Evolutionary conservation across 148 eudicot genomes (phyloP).

Genomic region (Fagopyrum homotropicum): DNA sequence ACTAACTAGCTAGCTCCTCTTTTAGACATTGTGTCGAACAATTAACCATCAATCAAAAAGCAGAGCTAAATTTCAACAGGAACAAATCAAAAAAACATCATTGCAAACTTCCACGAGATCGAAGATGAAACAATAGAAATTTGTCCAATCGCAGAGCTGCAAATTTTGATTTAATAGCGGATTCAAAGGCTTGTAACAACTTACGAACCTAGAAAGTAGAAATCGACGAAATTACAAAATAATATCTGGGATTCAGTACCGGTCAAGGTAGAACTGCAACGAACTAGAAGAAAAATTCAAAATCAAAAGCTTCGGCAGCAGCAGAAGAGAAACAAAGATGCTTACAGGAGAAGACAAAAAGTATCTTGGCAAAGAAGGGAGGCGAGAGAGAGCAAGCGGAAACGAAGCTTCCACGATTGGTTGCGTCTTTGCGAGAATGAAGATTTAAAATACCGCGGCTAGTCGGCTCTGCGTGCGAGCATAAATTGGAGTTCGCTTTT

Average conservation of each 20-base stretch:
- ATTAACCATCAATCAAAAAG: not conserved
- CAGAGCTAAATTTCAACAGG: not conserved
- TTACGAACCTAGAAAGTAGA: not conserved
- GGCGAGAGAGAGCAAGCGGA: not conserved
- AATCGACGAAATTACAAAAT: not conserved
- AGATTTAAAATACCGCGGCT: not conserved
- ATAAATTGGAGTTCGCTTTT: not conserved
- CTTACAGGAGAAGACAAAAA: not conserved
- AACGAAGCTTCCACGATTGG: not conserved
- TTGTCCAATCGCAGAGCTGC: not conserved
- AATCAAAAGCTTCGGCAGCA: not conserved
- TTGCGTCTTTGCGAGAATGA: not conserved
- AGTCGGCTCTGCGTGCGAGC: not conserved
- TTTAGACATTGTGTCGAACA: not conserved
- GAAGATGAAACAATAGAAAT: not conserved
- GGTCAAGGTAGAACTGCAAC: not conserved
- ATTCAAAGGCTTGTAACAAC: not conserved
- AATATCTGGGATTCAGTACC: not conserved
- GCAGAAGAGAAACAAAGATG: not conserved
- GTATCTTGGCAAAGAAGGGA: conserved; percentile 7
- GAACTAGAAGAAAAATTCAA: not conserved
- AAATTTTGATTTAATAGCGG: not conserved
- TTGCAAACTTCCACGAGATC: not conserved
- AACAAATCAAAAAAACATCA: not conserved
- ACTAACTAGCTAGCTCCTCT: no score